A percentile compares a stretch with the other conserved stretches of the same genome.
Conservation (phyloP, 2,329 filamentous ascomycete species). For the Claviceps africana region DNA sequence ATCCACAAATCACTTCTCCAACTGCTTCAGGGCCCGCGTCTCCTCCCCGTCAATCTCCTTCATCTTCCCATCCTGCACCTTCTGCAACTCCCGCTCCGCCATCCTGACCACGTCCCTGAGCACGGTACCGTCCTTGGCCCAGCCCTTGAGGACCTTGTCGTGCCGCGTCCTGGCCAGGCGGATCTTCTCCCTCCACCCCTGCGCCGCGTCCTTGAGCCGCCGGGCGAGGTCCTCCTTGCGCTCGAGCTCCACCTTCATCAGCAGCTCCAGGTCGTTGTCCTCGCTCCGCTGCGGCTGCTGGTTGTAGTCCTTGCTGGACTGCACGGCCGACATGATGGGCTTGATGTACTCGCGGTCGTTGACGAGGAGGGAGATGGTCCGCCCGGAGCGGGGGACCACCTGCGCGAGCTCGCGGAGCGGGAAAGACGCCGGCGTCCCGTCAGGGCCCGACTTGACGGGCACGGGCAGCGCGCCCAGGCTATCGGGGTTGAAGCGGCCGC, state of each 20-base stretch:
- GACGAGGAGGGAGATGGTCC: constrained; percentile 27
- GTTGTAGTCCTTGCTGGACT: constrained; percentile 39
- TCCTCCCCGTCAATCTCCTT: constrained; percentile 35
- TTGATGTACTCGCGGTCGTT: constrained; percentile 32
- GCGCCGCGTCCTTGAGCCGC: constrained; percentile 30
- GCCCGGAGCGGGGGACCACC: constrained; percentile 32
- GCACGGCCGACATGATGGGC: constrained; percentile 41
- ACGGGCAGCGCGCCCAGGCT: constrained; percentile 32
- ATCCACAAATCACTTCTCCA: constrained; percentile 19
- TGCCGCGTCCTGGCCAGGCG: constrained; percentile 32
- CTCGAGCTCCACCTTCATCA: constrained; percentile 39
- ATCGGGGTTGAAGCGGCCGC: constrained; percentile 39
- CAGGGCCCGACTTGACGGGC: constrained; percentile 16
- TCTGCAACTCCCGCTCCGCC: constrained; percentile 33
- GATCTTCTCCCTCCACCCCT: constrained; percentile 37
- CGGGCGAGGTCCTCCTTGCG: constrained; percentile 30
- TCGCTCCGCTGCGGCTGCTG: constrained; percentile 45
- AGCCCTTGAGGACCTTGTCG: constrained; percentile 34
- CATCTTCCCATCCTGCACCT: constrained; percentile 39
- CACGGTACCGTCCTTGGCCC: constrained; percentile 30
- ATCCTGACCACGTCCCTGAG: constrained; percentile 34
- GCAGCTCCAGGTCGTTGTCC: constrained; percentile 45
- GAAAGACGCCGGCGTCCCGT: constrained; percentile 18
- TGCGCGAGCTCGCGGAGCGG: constrained; percentile 42
- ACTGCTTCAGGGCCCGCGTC: constrained; percentile 31